Evolutionary conservation across 2,329 filamentous ascomycete species (phyloP).

Genomic region (Clarireedia monteithiana): DNA sequence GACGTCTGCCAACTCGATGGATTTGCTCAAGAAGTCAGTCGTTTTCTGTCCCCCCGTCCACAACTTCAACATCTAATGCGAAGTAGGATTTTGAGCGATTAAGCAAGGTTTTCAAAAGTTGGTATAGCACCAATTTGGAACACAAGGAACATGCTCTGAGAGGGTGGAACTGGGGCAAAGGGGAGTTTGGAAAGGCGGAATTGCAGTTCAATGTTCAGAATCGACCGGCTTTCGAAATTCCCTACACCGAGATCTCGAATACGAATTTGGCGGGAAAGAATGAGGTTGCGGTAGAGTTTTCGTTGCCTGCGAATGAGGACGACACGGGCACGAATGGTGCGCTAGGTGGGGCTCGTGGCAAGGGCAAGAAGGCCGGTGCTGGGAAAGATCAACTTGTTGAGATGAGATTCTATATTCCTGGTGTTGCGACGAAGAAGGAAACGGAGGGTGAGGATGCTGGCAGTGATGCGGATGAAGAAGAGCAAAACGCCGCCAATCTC

Average conservation of each 20-base stretch:
- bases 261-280: constrained; percentile 97
- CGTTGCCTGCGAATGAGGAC: constrained; percentile 62
- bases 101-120: constrained; percentile 90
- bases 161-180: constrained; percentile 99
- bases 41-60: neutral
- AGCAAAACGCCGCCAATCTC: constrained; percentile 92
- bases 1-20: constrained; percentile 91
- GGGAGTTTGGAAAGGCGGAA: constrained; percentile 92
- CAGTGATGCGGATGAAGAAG: constrained; percentile 57
- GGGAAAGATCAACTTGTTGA: constrained; percentile 91
- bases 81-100: constrained; percentile 78
- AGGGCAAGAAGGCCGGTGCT: constrained; percentile 83
- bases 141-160: constrained; percentile 88
- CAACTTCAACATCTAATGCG: constrained; percentile 9
- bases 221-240: constrained; percentile 90
- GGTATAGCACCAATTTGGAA: constrained; percentile 92
- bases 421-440: constrained; percentile 73
- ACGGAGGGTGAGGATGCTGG: constrained; percentile 66
- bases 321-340: constrained; percentile 67
- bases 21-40: constrained; percentile 71
- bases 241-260: constrained; percentile 95
- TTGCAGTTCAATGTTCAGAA: constrained; percentile 96
- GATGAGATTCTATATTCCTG: constrained; percentile 98
- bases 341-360: constrained; percentile 63
- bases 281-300: constrained; percentile 93